Conservation (phyloP, 2,329 filamentous ascomycete species). For the Lachnellula subtilissima region DNA sequence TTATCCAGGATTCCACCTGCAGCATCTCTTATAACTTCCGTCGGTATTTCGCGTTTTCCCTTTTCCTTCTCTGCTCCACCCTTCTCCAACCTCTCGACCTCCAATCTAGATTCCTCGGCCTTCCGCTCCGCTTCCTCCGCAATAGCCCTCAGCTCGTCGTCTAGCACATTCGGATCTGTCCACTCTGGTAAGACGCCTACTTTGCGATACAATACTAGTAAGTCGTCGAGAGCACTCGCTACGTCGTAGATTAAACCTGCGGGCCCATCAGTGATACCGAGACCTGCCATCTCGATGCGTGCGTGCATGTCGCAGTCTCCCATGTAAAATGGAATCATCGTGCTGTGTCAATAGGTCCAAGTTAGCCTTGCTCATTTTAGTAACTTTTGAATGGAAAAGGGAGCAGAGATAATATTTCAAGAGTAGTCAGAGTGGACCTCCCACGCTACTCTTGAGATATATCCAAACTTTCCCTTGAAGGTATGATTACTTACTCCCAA, state of each 20-base stretch:
- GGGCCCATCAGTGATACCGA: conserved; percentile 32
- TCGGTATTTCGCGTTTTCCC: no score
- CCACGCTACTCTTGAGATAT: no score
- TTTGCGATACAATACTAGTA: conserved; percentile 42
- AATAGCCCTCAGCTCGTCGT: neutral
- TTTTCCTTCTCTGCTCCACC: neutral
- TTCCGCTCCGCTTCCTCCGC: neutral
- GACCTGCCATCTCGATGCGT: conserved; percentile 43
- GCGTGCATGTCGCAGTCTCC: conserved; percentile 54
- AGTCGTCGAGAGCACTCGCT: conserved; percentile 41
- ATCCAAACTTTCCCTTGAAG: no score
- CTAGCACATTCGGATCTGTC: neutral
- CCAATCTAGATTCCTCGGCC: neutral
- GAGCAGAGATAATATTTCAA: no score
- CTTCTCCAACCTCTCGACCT: no score
- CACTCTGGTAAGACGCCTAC: conserved; percentile 1
- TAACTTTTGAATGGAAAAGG: no score
- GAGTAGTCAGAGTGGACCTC: no score
- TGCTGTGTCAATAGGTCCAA: conserved; percentile 13
- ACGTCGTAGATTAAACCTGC: conserved; percentile 44
- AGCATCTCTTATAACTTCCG: no score
- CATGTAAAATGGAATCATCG: conserved; percentile 52
- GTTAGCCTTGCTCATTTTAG: no score
- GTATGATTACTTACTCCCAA: conserved; percentile 39
- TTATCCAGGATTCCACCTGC: no score